Conservation (phyloP, 2,329 filamentous ascomycete species). For the Phialemoniopsis sp. region DNA sequence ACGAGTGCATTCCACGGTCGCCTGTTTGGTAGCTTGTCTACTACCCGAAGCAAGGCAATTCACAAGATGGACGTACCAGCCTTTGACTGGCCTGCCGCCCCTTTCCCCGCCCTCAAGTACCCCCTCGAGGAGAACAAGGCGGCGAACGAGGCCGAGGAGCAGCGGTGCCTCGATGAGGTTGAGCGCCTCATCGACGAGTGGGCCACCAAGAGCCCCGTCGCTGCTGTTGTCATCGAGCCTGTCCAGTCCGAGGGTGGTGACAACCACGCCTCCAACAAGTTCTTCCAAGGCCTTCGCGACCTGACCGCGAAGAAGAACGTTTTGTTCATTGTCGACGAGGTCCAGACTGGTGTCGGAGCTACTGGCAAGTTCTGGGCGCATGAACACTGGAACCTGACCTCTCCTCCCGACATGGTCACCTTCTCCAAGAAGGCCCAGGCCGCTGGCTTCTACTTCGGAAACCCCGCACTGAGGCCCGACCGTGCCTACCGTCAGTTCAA, state of each 20-base stretch:
- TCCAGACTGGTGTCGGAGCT: slow-evolving; percentile 86
- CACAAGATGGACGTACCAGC: slow-evolving; percentile 92
- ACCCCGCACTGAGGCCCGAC: slow-evolving; percentile 75
- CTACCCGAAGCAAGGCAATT: slow-evolving; percentile 85
- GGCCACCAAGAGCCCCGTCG: slow-evolving; percentile 64
- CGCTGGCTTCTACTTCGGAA: slow-evolving; percentile 84
- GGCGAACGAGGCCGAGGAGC: slow-evolving; percentile 75
- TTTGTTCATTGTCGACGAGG: slow-evolving; percentile 86
- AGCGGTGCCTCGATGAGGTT: slow-evolving; percentile 74
- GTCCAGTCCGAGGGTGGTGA: slow-evolving; percentile 90
- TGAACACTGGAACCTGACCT: slow-evolving; percentile 79
- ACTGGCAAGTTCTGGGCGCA: slow-evolving; percentile 95
- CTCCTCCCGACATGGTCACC: slow-evolving; percentile 86
- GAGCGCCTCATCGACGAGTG: slow-evolving; percentile 73
- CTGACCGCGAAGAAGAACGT: slow-evolving; percentile 72
- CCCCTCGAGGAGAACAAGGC: slow-evolving; percentile 72
- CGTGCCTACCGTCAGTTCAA: slow-evolving; percentile 94
- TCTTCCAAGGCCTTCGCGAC: slow-evolving; percentile 79
- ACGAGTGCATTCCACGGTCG: slow-evolving; percentile 84
- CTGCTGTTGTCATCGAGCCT: slow-evolving; percentile 79
- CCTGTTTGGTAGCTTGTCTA: slow-evolving; percentile 79
- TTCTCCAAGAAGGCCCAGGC: slow-evolving; percentile 94
- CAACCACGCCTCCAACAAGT: slow-evolving; percentile 82
- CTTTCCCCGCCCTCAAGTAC: slow-evolving; percentile 81
- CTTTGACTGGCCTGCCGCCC: slow-evolving; percentile 88